Conservation (phyloP, 164 flowering plant genomes). For the Pachysandra terminalis region DNA sequence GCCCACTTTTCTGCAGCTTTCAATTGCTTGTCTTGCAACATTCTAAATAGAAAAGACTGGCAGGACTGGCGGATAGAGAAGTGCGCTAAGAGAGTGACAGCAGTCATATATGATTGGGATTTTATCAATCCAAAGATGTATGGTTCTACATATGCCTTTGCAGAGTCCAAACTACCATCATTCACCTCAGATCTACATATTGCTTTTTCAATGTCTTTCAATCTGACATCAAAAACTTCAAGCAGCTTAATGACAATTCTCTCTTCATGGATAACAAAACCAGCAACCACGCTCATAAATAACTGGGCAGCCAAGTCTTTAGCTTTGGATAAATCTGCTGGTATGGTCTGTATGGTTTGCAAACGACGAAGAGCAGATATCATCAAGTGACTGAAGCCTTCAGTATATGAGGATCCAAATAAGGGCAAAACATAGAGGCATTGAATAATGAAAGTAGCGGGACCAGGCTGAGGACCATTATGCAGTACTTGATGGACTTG, state of each 20-base stretch:
- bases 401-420: constrained; percentile 47
- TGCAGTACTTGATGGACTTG: constrained; percentile 49
- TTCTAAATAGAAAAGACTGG: constrained; percentile 54
- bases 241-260: constrained; percentile 57
- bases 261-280: constrained; percentile 51
- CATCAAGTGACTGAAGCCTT: constrained; percentile 86
- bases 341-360: constrained; percentile 28
- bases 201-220: constrained; percentile 47
- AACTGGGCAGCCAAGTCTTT: constrained; percentile 56
- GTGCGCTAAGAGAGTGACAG: constrained; percentile 62
- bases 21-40: constrained; percentile 56
- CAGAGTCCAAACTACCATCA: constrained; percentile 29
- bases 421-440: constrained; percentile 72
- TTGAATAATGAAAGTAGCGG: constrained; percentile 57
- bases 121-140: constrained; percentile 50
- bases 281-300: constrained; percentile 45
- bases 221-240: constrained; percentile 53
- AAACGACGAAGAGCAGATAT: constrained; percentile 69
- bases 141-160: constrained; percentile 47
- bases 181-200: constrained; percentile 29
- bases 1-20: constrained; percentile 97
- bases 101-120: constrained; percentile 61
- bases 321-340: constrained; percentile 39
- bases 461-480: constrained; percentile 65
- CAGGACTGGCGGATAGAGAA: constrained; percentile 65